Evolutionary conservation across 169 alveolate genomes (phyloP), one percentile per base, ranked within the genome.

Genomic region (Cryptosporidium muris): DNA sequence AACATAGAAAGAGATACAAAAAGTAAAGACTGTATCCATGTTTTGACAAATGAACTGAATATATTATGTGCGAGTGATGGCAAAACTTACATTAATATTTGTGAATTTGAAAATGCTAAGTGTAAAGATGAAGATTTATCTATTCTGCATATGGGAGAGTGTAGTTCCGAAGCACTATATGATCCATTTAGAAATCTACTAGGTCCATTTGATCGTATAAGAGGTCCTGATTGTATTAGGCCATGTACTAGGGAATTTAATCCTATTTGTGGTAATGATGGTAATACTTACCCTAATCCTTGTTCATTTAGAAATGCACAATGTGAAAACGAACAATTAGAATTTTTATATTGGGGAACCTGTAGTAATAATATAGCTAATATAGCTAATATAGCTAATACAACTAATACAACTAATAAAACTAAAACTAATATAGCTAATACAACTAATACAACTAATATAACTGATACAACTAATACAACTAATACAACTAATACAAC

Each of bases 221-320:
- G 85, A 60, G 85, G 85, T 14, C 85, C 85, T 9, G 67, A 74
- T 43, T 74, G 85, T 37, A 74, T 62, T 4, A 34, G 43, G 7
- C 64, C 16, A 25, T 11, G 43, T 12, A 54, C 56, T 6, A 54
- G 47, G 3, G 62, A 45, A 4, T 74, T 45, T 63, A 47, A 62
- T 12, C 85, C 85, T 48, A 74, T 74, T 7, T 74, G 85, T 74
- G 85, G 85, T 9, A 43, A 60, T 36, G 67, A 74, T 6, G 85
- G 85, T 7, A 74, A 74, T 16, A 74, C 85, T 34, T 74, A 74
- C 25, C 0, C 6, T 1, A 74, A 74, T 1, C 43, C 54, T 11
- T 58, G 51, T n/a, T 16, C 36, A n/a, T 74, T 74, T 38, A 74
- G 85, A 58, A 74, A 74, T 45, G 85, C 74, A 40, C 85, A 74